A percentile compares a stretch with the other conserved stretches of the same genome.
phyloP scores from a whole-genome alignment of 75 land plant species.

The Picea sitchensis region DNA sequence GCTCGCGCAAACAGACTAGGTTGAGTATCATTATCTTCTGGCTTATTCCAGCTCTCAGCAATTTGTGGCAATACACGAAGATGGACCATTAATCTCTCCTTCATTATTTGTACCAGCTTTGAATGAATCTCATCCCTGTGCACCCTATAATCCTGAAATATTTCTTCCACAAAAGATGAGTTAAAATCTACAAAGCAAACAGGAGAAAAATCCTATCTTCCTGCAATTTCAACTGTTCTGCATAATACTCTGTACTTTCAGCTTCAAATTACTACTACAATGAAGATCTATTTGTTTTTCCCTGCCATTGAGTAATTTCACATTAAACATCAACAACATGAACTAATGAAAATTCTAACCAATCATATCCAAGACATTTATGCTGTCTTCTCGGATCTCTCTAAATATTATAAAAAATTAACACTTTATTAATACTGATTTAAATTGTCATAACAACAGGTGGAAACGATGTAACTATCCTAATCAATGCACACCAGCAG shows the following conservation, averaged over 20 bases:
- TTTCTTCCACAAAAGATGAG: neutral
- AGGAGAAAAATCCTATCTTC: neutral
- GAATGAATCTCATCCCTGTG: constrained; percentile 96
- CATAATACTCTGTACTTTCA: neutral
- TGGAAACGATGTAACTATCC: neutral
- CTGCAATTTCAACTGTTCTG: neutral
- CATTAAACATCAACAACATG: neutral
- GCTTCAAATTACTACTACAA: neutral
- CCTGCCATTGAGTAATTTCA: neutral
- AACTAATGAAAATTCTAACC: neutral
- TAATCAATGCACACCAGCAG: neutral
- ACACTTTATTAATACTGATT: neutral
- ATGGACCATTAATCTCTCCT: constrained; percentile 86
- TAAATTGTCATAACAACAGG: neutral
- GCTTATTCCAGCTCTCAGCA: constrained; percentile 79
- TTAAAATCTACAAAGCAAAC: neutral
- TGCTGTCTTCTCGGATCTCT: neutral
- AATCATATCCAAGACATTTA: neutral
- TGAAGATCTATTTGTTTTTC: neutral
- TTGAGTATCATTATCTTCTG: constrained; percentile 80
- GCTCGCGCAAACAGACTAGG: constrained; percentile 93
- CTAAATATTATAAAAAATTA: neutral
- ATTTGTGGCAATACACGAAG: constrained; percentile 80
- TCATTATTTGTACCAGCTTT: constrained; percentile 96
- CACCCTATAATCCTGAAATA: constrained; percentile 77